Evolutionary conservation across 768 basidiomycete genomes (phyloP).

Genomic region (Mycena filopes): DNA sequence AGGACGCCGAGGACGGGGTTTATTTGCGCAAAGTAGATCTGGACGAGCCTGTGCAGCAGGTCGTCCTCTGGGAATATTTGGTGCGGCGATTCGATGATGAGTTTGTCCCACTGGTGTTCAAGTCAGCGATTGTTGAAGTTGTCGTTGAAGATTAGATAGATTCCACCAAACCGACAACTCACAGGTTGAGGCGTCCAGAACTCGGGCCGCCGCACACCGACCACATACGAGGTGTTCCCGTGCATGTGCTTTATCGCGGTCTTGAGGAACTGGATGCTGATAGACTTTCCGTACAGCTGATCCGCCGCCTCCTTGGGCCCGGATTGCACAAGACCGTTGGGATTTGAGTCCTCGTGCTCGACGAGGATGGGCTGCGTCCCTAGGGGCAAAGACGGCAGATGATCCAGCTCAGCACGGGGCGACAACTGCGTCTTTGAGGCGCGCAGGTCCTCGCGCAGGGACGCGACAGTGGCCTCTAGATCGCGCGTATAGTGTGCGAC

Average conservation of each 20-base stretch:
- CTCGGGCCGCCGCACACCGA: constrained; percentile 15
- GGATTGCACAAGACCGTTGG: background rate
- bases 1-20: constrained; percentile 68
- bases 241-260: background rate
- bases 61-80: constrained; percentile 60
- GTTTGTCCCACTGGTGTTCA: constrained; percentile 12
- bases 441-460: background rate
- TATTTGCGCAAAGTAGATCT: constrained; percentile 65
- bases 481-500: constrained; percentile 8
- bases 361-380: background rate
- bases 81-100: constrained; percentile 28
- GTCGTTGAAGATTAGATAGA: too few species aligned
- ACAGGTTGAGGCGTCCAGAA: constrained; percentile 15
- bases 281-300: constrained; percentile 9
- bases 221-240: background rate
- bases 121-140: too few species aligned
- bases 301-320: background rate
- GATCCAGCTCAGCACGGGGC: background rate
- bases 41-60: constrained; percentile 60
- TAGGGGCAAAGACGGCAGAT: background rate
- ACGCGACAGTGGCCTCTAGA: constrained; percentile 3
- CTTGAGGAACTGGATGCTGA: constrained; percentile 11
- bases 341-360: background rate
- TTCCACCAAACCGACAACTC: background rate
- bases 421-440: too few species aligned